A percentile compares a stretch with the other conserved stretches of the same genome.
Evolutionary conservation across 129 eudicot genomes (phyloP).

Genomic region (Ambrosia trifida): DNA sequence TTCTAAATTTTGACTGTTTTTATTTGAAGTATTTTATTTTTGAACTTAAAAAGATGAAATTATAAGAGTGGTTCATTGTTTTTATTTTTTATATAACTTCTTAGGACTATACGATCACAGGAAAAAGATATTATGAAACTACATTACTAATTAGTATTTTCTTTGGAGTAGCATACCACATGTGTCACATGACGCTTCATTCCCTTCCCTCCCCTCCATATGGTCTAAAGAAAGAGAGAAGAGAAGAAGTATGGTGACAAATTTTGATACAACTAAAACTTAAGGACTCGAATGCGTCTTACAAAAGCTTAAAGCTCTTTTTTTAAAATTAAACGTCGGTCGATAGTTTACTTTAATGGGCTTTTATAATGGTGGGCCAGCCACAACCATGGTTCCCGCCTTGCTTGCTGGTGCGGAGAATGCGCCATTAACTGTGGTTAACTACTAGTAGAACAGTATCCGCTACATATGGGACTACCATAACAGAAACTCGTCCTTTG

Average conservation of each 20-base stretch:
- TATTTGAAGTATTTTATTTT: too few species aligned
- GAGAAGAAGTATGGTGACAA: background rate
- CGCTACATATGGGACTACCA: background rate
- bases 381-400: constrained; percentile 8
- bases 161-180: too few species aligned
- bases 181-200: too few species aligned
- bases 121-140: too few species aligned
- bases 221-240: background rate
- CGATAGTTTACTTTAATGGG: constrained; percentile 2
- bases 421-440: constrained; percentile 29
- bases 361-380: constrained; percentile 24
- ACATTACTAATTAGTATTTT: too few species aligned
- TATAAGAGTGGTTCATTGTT: too few species aligned
- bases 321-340: constrained; percentile 4
- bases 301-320: constrained; percentile 10
- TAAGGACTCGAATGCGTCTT: constrained; percentile 1
- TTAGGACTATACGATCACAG: too few species aligned
- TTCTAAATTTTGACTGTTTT: too few species aligned
- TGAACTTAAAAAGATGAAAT: too few species aligned
- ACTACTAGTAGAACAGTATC: constrained; percentile 1
- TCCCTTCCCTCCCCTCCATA: too few species aligned
- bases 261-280: background rate
- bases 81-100: too few species aligned
- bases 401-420: constrained; percentile 22
- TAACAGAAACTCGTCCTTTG: background rate